Percentiles rank a stretch among this genome's conserved stretches.
Evolutionary conservation across 768 basidiomycete species (phyloP).

Genomic region (Filobasidium wieringae): DNA sequence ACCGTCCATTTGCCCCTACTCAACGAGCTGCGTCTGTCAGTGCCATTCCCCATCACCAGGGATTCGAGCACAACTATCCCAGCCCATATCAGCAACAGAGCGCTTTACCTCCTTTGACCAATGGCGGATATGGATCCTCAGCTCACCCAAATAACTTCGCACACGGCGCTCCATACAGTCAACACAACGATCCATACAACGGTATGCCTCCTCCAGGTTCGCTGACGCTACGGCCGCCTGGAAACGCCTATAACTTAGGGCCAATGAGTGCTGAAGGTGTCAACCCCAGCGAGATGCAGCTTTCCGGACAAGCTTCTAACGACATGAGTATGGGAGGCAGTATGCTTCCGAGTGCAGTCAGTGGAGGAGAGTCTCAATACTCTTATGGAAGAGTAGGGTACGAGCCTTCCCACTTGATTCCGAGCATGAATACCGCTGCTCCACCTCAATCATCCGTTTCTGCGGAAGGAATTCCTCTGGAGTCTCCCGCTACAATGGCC

Average conservation of each 20-base stretch:
- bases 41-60: not conserved
- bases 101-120: not conserved
- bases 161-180: too few species aligned
- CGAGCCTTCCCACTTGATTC: not conserved
- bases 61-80: not conserved
- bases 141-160: not conserved
- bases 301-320: not conserved
- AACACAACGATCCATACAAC: not conserved
- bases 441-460: not conserved
- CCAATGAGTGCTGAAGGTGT: not conserved
- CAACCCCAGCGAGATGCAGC: not conserved
- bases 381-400: not conserved
- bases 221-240: too few species aligned
- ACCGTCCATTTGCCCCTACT: not conserved
- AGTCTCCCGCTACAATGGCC: not conserved
- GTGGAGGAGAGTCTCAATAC: not conserved
- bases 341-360: not conserved
- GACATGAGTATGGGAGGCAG: not conserved
- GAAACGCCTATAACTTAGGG: not conserved
- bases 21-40: not conserved
- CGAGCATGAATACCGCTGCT: too few species aligned
- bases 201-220: not conserved
- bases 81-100: not conserved
- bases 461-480: not conserved
- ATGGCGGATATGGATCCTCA: not conserved